Percentiles rank a stretch among this genome's conserved stretches.
phyloP scores from a whole-genome alignment of 805 yeast species.

The Candida chilensis region DNA sequence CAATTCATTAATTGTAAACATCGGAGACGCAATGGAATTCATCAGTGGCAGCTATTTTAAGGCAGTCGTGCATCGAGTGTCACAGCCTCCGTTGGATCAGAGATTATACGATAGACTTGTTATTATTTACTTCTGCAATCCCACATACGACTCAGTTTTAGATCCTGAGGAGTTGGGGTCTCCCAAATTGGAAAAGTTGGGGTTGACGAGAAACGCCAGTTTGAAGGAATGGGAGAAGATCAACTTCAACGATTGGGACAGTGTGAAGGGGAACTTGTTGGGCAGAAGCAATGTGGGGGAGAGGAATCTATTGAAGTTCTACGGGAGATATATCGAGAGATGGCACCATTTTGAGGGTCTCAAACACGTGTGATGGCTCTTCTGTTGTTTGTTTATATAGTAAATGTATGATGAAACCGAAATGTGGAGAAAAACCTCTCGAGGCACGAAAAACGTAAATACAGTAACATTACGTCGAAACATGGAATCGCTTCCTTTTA shows the following conservation, averaged over 20 bases:
- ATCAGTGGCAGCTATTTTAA: constrained; percentile 37
- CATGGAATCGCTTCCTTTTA: too few species aligned
- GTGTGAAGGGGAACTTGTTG: background rate
- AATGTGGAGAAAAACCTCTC: too few species aligned
- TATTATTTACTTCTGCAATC: constrained; percentile 32
- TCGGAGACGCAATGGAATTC: constrained; percentile 31
- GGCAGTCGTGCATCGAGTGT: constrained; percentile 36
- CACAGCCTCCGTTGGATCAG: constrained; percentile 37
- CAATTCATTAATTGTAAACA: constrained; percentile 26
- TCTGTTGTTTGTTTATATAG: too few species aligned
- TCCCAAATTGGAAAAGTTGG: constrained; percentile 22
- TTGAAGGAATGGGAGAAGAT: constrained; percentile 23
- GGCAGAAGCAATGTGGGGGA: constrained; percentile 9
- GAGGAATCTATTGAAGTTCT: constrained; percentile 7
- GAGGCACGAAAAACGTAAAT: too few species aligned
- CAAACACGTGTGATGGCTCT: too few species aligned
- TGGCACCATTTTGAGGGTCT: constrained; percentile 8
- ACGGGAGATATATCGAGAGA: constrained; percentile 12
- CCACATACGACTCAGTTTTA: constrained; percentile 19
- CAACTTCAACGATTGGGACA: constrained; percentile 31
- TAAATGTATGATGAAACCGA: too few species aligned
- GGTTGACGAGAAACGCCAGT: constrained; percentile 14
- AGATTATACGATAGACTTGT: constrained; percentile 21
- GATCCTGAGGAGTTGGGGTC: constrained; percentile 33
- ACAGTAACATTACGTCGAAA: too few species aligned